Base-by-base conservation (phyloP, 1,284 basidiomycete species). In the Microstroma glucosiphilum region DNA sequence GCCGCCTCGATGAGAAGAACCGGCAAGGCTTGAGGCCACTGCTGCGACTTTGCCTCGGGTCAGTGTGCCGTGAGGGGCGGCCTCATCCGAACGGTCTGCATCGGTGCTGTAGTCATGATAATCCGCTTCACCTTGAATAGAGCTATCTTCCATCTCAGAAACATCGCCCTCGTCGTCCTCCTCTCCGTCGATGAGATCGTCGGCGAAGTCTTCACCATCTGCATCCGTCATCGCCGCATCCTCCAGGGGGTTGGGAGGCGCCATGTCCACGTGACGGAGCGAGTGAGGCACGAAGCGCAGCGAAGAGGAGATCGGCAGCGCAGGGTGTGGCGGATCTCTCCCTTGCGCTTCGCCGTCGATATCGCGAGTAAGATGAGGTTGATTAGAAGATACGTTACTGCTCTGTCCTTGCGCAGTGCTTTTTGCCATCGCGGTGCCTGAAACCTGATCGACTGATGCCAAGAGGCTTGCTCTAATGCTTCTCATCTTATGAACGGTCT, bases 401-500 rank as follows among this genome's bases (percentile, higher is more conserved):
- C 30, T 37, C 30, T 37, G 30, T 37, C 30, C 30, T 37, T 37
- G 30, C 9, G 30, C 30, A 9, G 30, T 9, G 30, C 30, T 9
- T 4, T 37, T 37, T 9, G 30, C 3, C 30, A 37, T 37, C 30
- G 4, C 30, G 30, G 30, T 37, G 30, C 30, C 30, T 9, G 9
- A 9, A 9, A 9, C 30, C 30, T 37, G 30, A 37, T 37, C 30
- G 9, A 37, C 9, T n/a, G 43, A 17, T 48, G 15, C 12, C 6
- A 12, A 48, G 12, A 48, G 43, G 17, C 21, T 21, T 3, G 40
- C 53, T 19, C 64, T 58, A n/a, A 63, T 70, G 15, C 64, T 58
- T 15, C 65, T 61, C n/a, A 69, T 60, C 40, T 66, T 56, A 55
- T 61, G 30, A 0, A 70, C 58, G 19, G 60, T 57, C 7, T 62